Conservation (phyloP, 2,329 filamentous ascomycete genomes). For the Bipolaris gigantea region DNA sequence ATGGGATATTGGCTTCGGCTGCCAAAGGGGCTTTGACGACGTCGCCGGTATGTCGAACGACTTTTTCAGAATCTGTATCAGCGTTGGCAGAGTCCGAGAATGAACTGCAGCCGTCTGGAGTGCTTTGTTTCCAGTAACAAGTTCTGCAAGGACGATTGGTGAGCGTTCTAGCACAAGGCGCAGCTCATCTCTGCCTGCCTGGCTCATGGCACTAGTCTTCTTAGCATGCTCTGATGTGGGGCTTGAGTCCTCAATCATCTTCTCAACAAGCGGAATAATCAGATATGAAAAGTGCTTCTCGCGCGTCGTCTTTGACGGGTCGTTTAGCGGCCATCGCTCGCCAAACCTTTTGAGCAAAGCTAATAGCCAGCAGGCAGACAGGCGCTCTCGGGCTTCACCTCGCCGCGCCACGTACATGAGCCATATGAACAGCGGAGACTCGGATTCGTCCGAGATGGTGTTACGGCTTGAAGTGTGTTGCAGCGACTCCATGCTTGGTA, state of each 20-base stretch:
- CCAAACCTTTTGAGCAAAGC: constrained; percentile 43
- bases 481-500: constrained; percentile 40
- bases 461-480: constrained; percentile 32
- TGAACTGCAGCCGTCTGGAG: constrained; percentile 84
- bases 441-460: constrained; percentile 47
- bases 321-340: constrained; percentile 42
- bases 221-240: constrained; percentile 29
- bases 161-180: constrained; percentile 54
- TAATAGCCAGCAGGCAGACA: constrained; percentile 48
- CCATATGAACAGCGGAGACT: constrained; percentile 53
- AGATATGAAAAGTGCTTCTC: constrained; percentile 50
- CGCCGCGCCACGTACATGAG: constrained; percentile 50
- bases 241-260: constrained; percentile 48
- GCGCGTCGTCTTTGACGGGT: constrained; percentile 42
- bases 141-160: constrained; percentile 73
- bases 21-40: constrained; percentile 58
- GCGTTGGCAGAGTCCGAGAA: constrained; percentile 61
- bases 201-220: constrained; percentile 36
- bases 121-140: constrained; percentile 76
- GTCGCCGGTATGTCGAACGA: constrained; percentile 64
- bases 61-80: constrained; percentile 66
- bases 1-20: constrained; percentile 41
- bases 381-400: constrained; percentile 45
- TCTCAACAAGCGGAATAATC: constrained; percentile 53
- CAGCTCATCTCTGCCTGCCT: constrained; percentile 50